phyloP scores from a whole-genome alignment of 2,329 filamentous ascomycete genomes.

The Beauveria caledonica region DNA sequence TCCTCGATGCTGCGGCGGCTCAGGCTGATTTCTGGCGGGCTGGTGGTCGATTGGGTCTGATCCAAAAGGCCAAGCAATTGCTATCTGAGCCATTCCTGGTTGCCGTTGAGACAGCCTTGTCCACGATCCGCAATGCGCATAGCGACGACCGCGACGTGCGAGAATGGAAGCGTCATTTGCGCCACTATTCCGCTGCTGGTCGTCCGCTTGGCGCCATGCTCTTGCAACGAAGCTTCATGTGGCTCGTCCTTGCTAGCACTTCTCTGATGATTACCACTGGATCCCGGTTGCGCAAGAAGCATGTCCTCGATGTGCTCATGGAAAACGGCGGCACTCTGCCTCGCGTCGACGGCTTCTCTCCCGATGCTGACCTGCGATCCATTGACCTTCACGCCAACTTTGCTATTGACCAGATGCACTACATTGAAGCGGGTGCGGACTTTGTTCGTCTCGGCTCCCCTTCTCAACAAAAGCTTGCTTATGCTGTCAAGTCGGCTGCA shows the following conservation, averaged over 20 bases:
- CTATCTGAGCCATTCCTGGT: conserved; percentile 81
- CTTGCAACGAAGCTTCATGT: conserved; percentile 81
- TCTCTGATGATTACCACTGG: conserved; percentile 62
- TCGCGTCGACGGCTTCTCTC: conserved; percentile 24
- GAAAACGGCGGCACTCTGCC: conserved; percentile 35
- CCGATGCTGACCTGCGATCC: conserved; percentile 45
- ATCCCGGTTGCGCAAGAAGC: conserved; percentile 48
- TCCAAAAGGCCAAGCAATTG: conserved; percentile 62
- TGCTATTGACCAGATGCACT: conserved; percentile 72
- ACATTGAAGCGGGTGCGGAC: conserved; percentile 82
- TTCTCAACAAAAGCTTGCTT: conserved; percentile 80
- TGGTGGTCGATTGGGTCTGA: conserved; percentile 62
- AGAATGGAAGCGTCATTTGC: conserved; percentile 82
- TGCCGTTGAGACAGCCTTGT: conserved; percentile 81
- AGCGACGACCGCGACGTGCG: conserved; percentile 56
- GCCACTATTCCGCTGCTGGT: conserved; percentile 71
- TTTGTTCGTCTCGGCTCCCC: conserved; percentile 73
- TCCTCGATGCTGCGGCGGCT: conserved; percentile 72
- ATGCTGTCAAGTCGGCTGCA: conserved; percentile 75
- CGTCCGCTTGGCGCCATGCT: conserved; percentile 87
- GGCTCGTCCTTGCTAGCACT: conserved; percentile 69
- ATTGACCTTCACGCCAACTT: conserved; percentile 61
- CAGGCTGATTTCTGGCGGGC: conserved; percentile 75
- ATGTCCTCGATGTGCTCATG: conserved; percentile 69
- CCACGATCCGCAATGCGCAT: conserved; percentile 75